A percentile compares a stretch with the other conserved stretches of the same genome.
Evolutionary conservation across 345 rosid species (phyloP).

Genomic region (Chamaenerion angustifolium): DNA sequence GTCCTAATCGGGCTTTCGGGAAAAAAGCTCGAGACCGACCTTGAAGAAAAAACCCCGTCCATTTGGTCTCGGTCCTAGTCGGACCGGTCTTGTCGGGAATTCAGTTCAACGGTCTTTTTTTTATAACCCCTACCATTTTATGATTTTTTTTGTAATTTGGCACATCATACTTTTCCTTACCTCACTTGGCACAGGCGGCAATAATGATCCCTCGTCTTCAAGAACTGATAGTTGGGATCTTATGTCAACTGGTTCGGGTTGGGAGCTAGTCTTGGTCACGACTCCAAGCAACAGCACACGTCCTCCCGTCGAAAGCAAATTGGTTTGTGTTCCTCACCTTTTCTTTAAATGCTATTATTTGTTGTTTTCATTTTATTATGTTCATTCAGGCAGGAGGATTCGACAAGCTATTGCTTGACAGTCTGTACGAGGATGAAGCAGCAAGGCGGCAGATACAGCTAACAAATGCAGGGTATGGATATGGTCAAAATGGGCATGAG

Average conservation of each 20-base stretch:
- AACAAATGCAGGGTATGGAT: slow-evolving; percentile 68
- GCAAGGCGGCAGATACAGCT: slow-evolving; percentile 67
- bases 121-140: no score
- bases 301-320: slow-evolving; percentile 23
- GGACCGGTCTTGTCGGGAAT: no score
- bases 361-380: background rate
- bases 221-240: slow-evolving; percentile 32
- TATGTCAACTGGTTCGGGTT: slow-evolving; percentile 49
- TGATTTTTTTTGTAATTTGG: background rate
- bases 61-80: no score
- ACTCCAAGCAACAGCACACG: slow-evolving; percentile 35
- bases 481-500: slow-evolving; percentile 12
- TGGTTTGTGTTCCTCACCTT: slow-evolving; percentile 27
- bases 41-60: no score
- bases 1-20: no score
- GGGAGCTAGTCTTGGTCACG: slow-evolving; percentile 89
- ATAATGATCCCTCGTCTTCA: slow-evolving; percentile 21
- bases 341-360: background rate
- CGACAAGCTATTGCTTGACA: slow-evolving; percentile 69
- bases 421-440: slow-evolving; percentile 74
- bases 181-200: slow-evolving; percentile 14
- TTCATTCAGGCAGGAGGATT: slow-evolving; percentile 70
- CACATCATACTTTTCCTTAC: background rate
- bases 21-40: no score
- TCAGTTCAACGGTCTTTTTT: no score